Evolutionary conservation across 768 basidiomycete genomes (phyloP), one percentile per base, ranked within the genome.

Genomic region (Russula griseocarnosa): DNA sequence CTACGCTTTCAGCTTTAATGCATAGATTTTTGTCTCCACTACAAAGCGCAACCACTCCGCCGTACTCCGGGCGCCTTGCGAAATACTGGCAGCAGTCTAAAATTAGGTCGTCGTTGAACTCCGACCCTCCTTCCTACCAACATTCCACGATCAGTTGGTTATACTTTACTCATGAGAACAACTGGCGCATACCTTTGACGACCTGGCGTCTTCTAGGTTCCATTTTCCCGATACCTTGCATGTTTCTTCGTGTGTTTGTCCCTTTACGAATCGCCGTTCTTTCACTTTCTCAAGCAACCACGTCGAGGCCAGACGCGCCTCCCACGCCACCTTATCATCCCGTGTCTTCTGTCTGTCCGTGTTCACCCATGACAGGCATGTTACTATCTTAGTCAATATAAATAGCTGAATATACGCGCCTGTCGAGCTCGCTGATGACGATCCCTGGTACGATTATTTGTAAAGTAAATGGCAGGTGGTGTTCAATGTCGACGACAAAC

Each of bases 381-480:
- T 52, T 58, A 32, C 50, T 38, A 38, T 47, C 51, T 11, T 2
- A 28, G 30, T 36, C 2, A 51, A 52, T 57, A 44, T 44, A 58
- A 8, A 13, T 44, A 46, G 20, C 5, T 16, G 51, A 54, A 58
- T 56, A 62, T 26, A 52, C 80, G 61, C 70, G 89, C 89, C 79
- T 79, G 70, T 94, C 92, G 42, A 94, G 81, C 73, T 94, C 91
- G 56, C 83, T 79, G 57, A 93, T 80, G 20, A 93, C 91, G 8
- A 81, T 83, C 11, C 85, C 86, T 0, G 91, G 92, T 55, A 92
- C 81, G 66, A 92, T 76, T 30, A 92, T 74, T 56, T 58, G 61
- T 28, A 83, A 64, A 49, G 87, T 75, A n/a, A 83, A 81, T n/a
- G 83, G 70, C 8, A 63, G 65, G 24, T 75, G 71, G 28, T 72